phyloP scores from a whole-genome alignment of 1,139 yeast species.

The Saccharomyces uvarum region DNA sequence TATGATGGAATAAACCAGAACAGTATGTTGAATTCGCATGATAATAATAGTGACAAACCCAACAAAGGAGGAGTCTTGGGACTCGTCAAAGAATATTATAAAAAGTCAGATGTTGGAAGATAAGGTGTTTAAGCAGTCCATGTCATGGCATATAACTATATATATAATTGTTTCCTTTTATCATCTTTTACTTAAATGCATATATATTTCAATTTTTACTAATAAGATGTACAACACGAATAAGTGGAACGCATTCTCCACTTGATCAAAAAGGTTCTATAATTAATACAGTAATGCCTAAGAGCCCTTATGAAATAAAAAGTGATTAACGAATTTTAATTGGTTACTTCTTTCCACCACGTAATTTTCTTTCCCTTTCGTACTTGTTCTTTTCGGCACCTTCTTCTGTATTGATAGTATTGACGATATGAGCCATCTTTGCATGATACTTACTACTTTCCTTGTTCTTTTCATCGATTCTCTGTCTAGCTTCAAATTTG shows the following conservation, averaged over 20 bases:
- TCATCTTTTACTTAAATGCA: not conserved
- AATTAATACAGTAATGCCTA: not conserved
- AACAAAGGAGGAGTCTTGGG: slow-evolving; percentile 57
- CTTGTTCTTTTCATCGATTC: slow-evolving; percentile 66
- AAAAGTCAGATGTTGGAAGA: slow-evolving; percentile 41
- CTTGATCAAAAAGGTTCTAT: not conserved
- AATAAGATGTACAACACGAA: not conserved
- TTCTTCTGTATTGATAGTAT: slow-evolving; percentile 82
- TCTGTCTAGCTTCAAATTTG: slow-evolving; percentile 79
- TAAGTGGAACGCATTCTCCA: not conserved
- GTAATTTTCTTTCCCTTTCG: slow-evolving; percentile 71
- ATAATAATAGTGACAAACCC: not conserved
- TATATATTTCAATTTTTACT: not conserved
- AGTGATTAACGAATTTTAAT: not conserved
- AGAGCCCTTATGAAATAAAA: not conserved
- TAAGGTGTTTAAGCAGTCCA: slow-evolving; percentile 5
- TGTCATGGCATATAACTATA: not conserved
- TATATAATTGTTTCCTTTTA: not conserved
- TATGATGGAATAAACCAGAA: not conserved
- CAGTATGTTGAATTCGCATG: not conserved
- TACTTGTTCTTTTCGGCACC: slow-evolving; percentile 91
- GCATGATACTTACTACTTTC: slow-evolving; percentile 75
- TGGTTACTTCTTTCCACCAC: slow-evolving; percentile 41
- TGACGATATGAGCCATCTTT: slow-evolving; percentile 80
- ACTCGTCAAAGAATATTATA: slow-evolving; percentile 74